Percentiles rank a stretch among this genome's conserved stretches.
Conservation (phyloP, 495 filamentous ascomycete species). For the Penicillium egyptiacum region DNA sequence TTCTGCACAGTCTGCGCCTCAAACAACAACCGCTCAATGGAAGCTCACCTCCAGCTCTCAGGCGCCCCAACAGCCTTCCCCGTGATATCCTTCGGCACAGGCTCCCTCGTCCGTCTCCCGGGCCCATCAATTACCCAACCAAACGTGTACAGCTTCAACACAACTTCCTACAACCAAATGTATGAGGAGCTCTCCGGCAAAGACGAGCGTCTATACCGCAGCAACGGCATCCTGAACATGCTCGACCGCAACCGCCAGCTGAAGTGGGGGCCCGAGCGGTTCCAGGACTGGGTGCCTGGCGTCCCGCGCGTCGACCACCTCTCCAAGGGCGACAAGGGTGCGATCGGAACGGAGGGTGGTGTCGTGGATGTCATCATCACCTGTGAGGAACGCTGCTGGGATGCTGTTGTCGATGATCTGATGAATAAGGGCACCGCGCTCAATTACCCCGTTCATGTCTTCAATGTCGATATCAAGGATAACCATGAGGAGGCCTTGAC, state of each 20-base stretch:
- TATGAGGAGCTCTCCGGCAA: constrained; percentile 82
- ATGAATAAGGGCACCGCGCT: constrained; percentile 76
- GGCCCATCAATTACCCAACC: constrained; percentile 89
- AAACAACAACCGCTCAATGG: constrained; percentile 98
- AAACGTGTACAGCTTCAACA: constrained; percentile 97
- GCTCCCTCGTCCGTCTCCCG: constrained; percentile 89
- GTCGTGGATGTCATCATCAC: constrained; percentile 95
- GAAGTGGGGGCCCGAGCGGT: constrained; percentile 94
- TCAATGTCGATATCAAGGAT: constrained; percentile 98
- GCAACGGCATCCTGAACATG: constrained; percentile 94
- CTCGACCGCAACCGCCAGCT: constrained; percentile 85
- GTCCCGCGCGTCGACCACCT: constrained; percentile 67
- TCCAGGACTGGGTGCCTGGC: constrained; percentile 96
- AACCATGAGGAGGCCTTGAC: constrained; percentile 95
- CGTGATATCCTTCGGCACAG: constrained; percentile 96
- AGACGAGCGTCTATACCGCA: constrained; percentile 83
- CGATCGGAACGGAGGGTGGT: constrained; percentile 80
- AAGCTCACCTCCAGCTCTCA: constrained; percentile 89
- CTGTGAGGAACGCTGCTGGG: constrained; percentile 98
- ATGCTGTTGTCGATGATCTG: constrained; percentile 94
- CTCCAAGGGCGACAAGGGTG: constrained; percentile 63
- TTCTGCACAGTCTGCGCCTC: constrained; percentile 99
- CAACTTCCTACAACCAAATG: constrained; percentile 86
- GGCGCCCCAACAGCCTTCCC: constrained; percentile 71
- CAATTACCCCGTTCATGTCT: constrained; percentile 91